These are phyloP conservation scores for Pseudocercospora eumusae DNA, from an alignment of 2,329 filamentous ascomycete species.

Conservation along the genomic window DNA sequence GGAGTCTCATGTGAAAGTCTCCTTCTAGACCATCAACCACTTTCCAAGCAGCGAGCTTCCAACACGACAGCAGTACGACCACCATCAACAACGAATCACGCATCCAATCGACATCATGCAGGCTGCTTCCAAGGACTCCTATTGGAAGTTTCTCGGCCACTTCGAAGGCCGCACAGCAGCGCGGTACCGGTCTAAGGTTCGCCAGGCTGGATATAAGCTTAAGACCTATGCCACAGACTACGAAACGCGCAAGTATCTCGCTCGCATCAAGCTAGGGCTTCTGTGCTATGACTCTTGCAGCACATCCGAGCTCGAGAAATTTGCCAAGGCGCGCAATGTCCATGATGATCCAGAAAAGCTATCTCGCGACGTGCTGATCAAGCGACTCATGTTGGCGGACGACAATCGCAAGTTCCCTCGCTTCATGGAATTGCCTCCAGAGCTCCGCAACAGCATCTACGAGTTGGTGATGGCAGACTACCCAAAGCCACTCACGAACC, in stretches of 20 bases:
- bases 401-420: not conserved
- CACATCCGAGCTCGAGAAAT: not conserved
- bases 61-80: not conserved
- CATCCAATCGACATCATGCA: not conserved
- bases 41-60: not conserved
- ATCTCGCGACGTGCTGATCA: not conserved
- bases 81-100: not conserved
- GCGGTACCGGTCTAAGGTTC: not conserved
- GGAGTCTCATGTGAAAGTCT: not conserved
- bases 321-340: not conserved
- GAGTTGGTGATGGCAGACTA: not conserved
- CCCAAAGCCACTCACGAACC: not conserved
- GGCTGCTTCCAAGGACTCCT: not conserved
- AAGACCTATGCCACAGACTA: not conserved
- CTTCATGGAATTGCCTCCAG: conserved; percentile 3
- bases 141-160: not conserved
- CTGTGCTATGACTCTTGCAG: not conserved
- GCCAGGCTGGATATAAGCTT: not conserved
- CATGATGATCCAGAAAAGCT: not conserved
- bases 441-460: not conserved
- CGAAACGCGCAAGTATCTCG: not conserved
- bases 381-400: not conserved
- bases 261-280: not conserved
- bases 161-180: not conserved
- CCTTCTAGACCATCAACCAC: not conserved